phyloP scores from a whole-genome alignment of 139 green algal species.

The Auxenochlorella pyrenoidosa region DNA sequence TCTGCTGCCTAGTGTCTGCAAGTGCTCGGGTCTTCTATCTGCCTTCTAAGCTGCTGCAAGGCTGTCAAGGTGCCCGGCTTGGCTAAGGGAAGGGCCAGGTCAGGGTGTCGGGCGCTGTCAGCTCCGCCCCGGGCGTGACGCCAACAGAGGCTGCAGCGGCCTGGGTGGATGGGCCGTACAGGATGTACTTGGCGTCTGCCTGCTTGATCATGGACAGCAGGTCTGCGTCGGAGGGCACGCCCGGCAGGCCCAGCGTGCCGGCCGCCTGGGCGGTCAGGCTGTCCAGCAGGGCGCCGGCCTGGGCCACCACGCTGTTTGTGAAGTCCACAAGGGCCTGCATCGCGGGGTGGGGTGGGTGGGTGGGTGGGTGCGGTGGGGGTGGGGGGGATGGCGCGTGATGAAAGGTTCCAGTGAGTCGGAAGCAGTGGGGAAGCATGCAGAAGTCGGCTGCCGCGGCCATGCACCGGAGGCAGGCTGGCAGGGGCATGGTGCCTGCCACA shows the following conservation, averaged over 20 bases:
- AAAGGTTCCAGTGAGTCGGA: too few relatives aligned
- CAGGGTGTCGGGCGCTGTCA: too few relatives aligned
- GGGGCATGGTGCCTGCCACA: too few relatives aligned
- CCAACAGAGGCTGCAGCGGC: background rate
- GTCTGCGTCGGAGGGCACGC: background rate
- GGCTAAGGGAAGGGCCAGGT: background rate
- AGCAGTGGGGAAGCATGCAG: too few relatives aligned
- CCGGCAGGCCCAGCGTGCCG: background rate
- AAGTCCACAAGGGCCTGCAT: background rate
- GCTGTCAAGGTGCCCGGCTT: background rate
- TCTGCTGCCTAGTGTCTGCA: too few relatives aligned
- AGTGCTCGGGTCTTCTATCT: too few relatives aligned
- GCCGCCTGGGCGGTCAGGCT: background rate
- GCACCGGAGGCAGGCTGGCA: too few relatives aligned
- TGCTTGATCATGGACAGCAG: background rate
- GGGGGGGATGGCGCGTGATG: too few relatives aligned
- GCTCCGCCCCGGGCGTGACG: background rate
- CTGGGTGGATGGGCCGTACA: background rate
- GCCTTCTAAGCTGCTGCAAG: too few relatives aligned
- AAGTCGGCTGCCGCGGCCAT: too few relatives aligned
- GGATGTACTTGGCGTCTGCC: background rate
- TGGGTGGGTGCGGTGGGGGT: too few relatives aligned
- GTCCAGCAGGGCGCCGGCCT: background rate
- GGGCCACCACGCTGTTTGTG: background rate
- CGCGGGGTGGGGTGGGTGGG: background rate